These are phyloP conservation scores for Pachyrhizus erosus DNA, from an alignment of 306 rosid species.

Conservation along the genomic window DNA sequence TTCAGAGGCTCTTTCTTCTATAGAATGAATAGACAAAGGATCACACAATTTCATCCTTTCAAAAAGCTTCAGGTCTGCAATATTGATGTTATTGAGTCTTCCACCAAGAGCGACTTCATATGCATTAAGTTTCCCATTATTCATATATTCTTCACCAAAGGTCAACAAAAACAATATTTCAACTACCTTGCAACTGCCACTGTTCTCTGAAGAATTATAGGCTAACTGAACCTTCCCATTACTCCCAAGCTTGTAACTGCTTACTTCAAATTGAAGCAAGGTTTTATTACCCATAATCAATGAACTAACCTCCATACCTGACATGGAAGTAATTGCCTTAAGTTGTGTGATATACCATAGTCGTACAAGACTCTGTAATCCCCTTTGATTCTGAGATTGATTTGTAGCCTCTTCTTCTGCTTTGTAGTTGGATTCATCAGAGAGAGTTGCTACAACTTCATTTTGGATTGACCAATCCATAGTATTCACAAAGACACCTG, in stretches of 20 bases:
- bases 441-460: slow-evolving; percentile 60
- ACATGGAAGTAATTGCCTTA: slow-evolving; percentile 63
- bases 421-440: slow-evolving; percentile 54
- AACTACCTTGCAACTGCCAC: slow-evolving; percentile 48
- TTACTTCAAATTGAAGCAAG: slow-evolving; percentile 75
- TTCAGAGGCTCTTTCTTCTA: slow-evolving; percentile 58
- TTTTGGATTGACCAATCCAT: slow-evolving; percentile 67
- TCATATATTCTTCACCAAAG: slow-evolving; percentile 58
- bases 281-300: slow-evolving; percentile 67
- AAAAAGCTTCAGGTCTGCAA: slow-evolving; percentile 54
- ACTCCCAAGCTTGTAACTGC: slow-evolving; percentile 51
- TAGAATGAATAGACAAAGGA: slow-evolving; percentile 64
- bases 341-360: slow-evolving; percentile 80
- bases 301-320: slow-evolving; percentile 67
- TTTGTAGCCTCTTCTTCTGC: slow-evolving; percentile 56
- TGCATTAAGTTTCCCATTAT: slow-evolving; percentile 54
- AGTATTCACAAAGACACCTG: slow-evolving; percentile 56
- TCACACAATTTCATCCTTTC: slow-evolving; percentile 62
- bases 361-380: slow-evolving; percentile 65
- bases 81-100: slow-evolving; percentile 45
- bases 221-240: slow-evolving; percentile 51
- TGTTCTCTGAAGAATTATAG: slow-evolving; percentile 52
- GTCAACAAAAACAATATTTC: slow-evolving; percentile 67
- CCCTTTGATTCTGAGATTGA: slow-evolving; percentile 55
- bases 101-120: slow-evolving; percentile 68